Conservation (phyloP, 768 basidiomycete species). For the Trametes sanguinea region DNA sequence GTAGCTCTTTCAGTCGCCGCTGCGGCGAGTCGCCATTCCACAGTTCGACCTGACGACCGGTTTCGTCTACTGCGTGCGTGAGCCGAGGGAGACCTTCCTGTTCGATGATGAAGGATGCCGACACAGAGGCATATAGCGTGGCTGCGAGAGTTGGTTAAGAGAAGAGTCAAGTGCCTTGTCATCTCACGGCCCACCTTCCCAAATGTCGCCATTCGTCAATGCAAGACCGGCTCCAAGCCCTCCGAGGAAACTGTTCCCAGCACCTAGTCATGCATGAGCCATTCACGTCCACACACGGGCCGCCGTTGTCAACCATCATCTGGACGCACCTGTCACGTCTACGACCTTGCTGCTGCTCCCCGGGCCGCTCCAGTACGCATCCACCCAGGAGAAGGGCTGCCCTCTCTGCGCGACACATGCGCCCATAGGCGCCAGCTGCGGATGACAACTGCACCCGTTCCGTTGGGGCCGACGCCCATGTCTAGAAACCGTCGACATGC, state of each 20-base stretch:
- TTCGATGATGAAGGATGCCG: conserved; percentile 82
- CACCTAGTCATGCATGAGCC: conserved; percentile 48
- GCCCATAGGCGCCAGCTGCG: conserved; percentile 71
- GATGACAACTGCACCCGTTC: conserved; percentile 67
- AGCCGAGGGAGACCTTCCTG: conserved; percentile 73
- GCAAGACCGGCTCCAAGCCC: conserved; percentile 76
- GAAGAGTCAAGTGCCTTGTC: not conserved
- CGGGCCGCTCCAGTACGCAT: conserved; percentile 67
- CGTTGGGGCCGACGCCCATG: conserved; percentile 53
- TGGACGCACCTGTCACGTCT: conserved; percentile 73
- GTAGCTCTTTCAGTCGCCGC: conserved; percentile 51
- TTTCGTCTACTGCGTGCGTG: conserved; percentile 30
- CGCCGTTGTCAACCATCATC: not conserved
- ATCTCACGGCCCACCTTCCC: conserved; percentile 52
- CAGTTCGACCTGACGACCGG: conserved; percentile 31
- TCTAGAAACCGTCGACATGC: conserved; percentile 66
- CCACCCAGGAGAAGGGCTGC: conserved; percentile 58
- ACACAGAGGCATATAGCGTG: conserved; percentile 71
- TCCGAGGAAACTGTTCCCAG: conserved; percentile 89
- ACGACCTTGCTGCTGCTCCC: conserved; percentile 52
- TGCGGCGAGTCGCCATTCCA: conserved; percentile 78
- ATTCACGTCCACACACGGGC: not conserved
- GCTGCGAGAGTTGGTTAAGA: conserved; percentile 43
- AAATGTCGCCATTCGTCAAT: conserved; percentile 57
- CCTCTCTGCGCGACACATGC: conserved; percentile 58